Evolutionary conservation across 495 filamentous ascomycete species (phyloP).

Genomic region (Tetracladium setigerum): DNA sequence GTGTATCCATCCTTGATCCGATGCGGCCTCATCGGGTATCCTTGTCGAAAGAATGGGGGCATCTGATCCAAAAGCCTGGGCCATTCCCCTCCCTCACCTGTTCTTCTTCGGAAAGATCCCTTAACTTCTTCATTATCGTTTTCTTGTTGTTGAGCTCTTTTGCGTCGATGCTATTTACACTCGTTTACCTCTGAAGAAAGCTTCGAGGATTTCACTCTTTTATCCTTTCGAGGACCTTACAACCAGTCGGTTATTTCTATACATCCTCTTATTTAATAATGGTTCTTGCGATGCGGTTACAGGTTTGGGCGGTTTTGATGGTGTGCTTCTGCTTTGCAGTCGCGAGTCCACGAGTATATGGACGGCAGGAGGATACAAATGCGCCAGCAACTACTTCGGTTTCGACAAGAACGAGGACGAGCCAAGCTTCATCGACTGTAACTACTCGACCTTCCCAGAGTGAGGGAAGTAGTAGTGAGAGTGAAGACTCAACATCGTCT

Average conservation of each 20-base stretch:
- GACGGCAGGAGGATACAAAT: conserved; percentile 11
- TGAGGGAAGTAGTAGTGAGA: not conserved
- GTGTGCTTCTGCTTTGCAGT: conserved; percentile 16
- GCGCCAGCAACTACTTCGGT: conserved; percentile 3
- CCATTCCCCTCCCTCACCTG: no score
- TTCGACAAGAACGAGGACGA: no score
- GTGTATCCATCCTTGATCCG: no score
- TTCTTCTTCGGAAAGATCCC: no score
- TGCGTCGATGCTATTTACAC: conserved; percentile 13
- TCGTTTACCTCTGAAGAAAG: conserved; percentile 12
- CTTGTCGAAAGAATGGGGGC: no score
- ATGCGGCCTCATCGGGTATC: no score
- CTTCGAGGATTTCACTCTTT: conserved; percentile 12
- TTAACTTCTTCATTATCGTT: no score
- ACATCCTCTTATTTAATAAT: conserved; percentile 6
- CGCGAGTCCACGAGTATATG: conserved; percentile 6
- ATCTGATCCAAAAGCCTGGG: no score
- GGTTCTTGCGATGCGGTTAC: conserved; percentile 8
- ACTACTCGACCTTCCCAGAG: conserved; percentile 1
- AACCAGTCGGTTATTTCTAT: not conserved
- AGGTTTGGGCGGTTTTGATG: conserved; percentile 8
- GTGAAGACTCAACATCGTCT: conserved; percentile 5
- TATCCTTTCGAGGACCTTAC: conserved; percentile 2
- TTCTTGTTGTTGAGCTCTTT: not conserved
- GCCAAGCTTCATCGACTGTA: not conserved